phyloP scores from a whole-genome alignment of 2,329 filamentous ascomycete species.

The Exophiala aquamarina region DNA sequence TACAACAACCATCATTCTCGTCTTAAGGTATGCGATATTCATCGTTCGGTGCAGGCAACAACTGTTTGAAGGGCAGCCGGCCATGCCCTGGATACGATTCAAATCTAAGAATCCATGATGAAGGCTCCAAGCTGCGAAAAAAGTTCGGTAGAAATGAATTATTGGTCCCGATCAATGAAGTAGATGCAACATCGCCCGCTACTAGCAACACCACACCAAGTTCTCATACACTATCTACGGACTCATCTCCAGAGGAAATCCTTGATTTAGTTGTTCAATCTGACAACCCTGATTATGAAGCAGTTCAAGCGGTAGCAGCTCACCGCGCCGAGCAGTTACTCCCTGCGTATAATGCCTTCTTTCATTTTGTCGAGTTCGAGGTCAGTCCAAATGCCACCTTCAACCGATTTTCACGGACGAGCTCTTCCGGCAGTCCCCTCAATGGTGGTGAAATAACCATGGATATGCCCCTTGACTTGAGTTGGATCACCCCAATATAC shows the following conservation, averaged over 20 bases:
- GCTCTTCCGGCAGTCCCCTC: not conserved
- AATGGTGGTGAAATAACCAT: constrained; percentile 5
- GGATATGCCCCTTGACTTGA: constrained; percentile 11
- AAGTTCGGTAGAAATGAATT: constrained; percentile 26
- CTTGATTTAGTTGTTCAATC: constrained; percentile 10
- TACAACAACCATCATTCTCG: not conserved
- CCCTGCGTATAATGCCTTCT: constrained; percentile 14
- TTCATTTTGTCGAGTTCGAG: constrained; percentile 14
- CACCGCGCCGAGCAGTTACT: constrained; percentile 3
- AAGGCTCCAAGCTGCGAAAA: constrained; percentile 36
- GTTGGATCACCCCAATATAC: constrained; percentile 14
- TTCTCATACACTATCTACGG: constrained; percentile 32
- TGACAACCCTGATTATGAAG: constrained; percentile 7
- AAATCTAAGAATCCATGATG: constrained; percentile 39
- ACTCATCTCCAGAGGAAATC: constrained; percentile 31
- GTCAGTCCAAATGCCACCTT: constrained; percentile 9
- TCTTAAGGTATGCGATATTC: not conserved
- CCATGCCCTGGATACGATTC: constrained; percentile 35
- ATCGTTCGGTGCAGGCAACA: constrained; percentile 19
- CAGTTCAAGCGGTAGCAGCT: not conserved
- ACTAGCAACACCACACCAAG: constrained; percentile 22
- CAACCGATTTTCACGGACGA: too few relatives aligned
- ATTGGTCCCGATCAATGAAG: constrained; percentile 13
- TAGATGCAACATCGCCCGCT: constrained; percentile 31
- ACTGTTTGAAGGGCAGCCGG: constrained; percentile 33